Conservation (phyloP, 208 protist species). For the Wallacemonas sp. region DNA sequence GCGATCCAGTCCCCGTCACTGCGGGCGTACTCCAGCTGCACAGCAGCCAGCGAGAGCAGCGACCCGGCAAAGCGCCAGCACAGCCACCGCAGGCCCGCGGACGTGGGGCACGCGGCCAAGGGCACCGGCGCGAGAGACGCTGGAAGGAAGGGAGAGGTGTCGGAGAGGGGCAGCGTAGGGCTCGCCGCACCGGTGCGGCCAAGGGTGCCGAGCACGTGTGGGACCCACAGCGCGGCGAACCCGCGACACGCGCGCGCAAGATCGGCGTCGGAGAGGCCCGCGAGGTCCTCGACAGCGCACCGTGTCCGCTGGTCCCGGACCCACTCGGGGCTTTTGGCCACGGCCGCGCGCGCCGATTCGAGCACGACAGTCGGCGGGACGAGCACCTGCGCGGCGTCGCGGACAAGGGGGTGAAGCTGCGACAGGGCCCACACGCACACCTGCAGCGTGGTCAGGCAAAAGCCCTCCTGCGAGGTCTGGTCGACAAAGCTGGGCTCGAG, state of each 20-base stretch:
- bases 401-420: slow-evolving; percentile 59
- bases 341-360: slow-evolving; percentile 7
- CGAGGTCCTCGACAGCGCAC: not conserved
- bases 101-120: not conserved
- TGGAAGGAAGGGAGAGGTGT: not conserved
- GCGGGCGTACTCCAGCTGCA: slow-evolving; percentile 3
- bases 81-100: slow-evolving; percentile 7
- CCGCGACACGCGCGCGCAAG: slow-evolving; percentile 20
- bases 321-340: not conserved
- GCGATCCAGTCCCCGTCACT: not conserved
- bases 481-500: slow-evolving; percentile 68
- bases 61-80: slow-evolving; percentile 23
- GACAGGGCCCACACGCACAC: slow-evolving; percentile 64
- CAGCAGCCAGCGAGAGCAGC: slow-evolving; percentile 1
- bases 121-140: not conserved
- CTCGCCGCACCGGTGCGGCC: not conserved
- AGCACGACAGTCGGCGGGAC: slow-evolving; percentile 41
- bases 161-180: not conserved
- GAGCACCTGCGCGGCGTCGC: slow-evolving; percentile 52
- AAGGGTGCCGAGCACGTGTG: slow-evolving; percentile 24
- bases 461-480: slow-evolving; percentile 73
- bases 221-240: slow-evolving; percentile 36
- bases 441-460: slow-evolving; percentile 79
- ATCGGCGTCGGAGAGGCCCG: not conserved
- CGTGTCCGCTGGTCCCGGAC: slow-evolving; percentile 10